Percentiles rank a stretch among this genome's conserved stretches.
Evolutionary conservation across 257 asterid genomes (phyloP).

Genomic region (Solanum gracilifrons): DNA sequence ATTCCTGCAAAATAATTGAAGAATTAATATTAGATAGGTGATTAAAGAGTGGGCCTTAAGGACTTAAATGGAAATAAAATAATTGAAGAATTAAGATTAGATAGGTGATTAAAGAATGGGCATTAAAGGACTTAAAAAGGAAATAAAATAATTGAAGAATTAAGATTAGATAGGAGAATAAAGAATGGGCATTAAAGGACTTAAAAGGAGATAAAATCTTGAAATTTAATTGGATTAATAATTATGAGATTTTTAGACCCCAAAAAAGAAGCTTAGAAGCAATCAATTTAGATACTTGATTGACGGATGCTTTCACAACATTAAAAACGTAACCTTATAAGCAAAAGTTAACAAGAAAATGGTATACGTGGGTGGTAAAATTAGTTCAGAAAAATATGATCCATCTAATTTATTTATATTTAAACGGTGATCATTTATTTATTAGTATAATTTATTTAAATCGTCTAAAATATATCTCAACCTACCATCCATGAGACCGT

Average conservation of each 20-base stretch:
- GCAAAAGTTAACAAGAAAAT: neutral
- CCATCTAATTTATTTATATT: rapidly evolving
- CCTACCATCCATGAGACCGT: rapidly evolving
- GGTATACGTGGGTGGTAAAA: neutral
- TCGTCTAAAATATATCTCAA: rapidly evolving
- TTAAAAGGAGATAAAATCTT: neutral
- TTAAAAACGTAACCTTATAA: neutral
- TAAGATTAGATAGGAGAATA: neutral
- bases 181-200: neutral
- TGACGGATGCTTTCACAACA: neutral
- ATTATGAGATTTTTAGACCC: neutral
- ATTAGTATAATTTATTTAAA: neutral
- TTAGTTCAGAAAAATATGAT: neutral
- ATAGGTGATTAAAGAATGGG: neutral
- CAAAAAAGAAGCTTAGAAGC: neutral
- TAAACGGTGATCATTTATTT: rapidly evolving
- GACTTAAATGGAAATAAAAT: neutral
- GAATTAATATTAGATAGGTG: neutral
- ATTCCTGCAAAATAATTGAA: neutral
- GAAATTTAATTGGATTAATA: neutral
- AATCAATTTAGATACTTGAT: neutral
- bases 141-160: neutral
- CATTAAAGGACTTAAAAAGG: neutral
- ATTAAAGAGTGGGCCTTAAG: neutral
- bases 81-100: neutral